Evolutionary conservation across 192 early-diverging fungal genomes (phyloP).

Genomic region (Piromyces finnis): DNA sequence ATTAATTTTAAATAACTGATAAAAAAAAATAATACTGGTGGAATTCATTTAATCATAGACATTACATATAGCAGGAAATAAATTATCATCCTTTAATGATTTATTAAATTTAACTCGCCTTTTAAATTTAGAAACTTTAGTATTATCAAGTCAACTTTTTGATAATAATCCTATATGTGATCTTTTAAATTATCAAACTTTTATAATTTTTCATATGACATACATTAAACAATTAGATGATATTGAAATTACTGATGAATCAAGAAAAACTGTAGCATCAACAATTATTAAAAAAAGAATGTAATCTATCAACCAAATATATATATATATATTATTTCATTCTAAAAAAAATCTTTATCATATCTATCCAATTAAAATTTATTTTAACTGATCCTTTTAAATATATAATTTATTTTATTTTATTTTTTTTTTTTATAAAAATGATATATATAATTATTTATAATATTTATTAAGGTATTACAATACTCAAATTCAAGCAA

Average conservation of each 20-base stretch:
- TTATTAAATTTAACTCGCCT: slow-evolving; percentile 27
- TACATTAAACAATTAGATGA: slow-evolving; percentile 24
- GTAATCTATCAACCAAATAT: slow-evolving; percentile 14
- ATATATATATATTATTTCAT: no score
- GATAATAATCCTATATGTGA: slow-evolving; percentile 35
- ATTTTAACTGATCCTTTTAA: no score
- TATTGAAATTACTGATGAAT: slow-evolving; percentile 34
- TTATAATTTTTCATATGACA: slow-evolving; percentile 37
- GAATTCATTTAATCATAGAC: slow-evolving; percentile 6
- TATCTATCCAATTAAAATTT: no score
- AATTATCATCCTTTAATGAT: slow-evolving; percentile 32
- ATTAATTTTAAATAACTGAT: slow-evolving; percentile 17
- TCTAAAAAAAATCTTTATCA: no score
- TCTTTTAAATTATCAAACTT: slow-evolving; percentile 40
- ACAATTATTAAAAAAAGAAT: slow-evolving; percentile 42
- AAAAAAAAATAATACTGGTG: slow-evolving; percentile 4
- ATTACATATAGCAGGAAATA: slow-evolving; percentile 31
- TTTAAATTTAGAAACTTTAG: slow-evolving; percentile 17
- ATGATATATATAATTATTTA: no score
- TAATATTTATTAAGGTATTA: slow-evolving; percentile 20
- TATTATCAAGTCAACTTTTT: slow-evolving; percentile 28
- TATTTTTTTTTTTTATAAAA: no score
- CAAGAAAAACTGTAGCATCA: slow-evolving; percentile 24
- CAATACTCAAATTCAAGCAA: slow-evolving; percentile 38
- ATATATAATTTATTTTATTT: no score